Evolutionary conservation across 73 alveolate species (phyloP).

Genomic region (Tetrahymena thermophila): DNA sequence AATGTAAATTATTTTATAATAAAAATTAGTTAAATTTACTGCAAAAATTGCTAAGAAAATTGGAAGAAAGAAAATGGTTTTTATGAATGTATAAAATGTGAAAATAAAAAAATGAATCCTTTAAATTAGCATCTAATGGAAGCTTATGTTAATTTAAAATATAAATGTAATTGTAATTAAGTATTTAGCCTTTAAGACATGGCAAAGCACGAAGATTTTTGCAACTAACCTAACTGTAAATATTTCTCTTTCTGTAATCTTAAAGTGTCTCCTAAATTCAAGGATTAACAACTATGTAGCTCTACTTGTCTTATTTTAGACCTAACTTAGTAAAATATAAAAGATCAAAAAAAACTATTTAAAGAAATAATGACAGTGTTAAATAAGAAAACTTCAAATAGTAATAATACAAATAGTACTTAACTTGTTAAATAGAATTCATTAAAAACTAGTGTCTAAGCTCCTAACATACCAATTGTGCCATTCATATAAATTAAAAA

Average conservation of each 20-base stretch:
- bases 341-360: constrained; percentile 45
- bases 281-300: constrained; percentile 28
- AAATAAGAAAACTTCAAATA: constrained; percentile 25
- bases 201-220: constrained; percentile 44
- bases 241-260: constrained; percentile 40
- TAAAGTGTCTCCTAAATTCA: constrained; percentile 29
- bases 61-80: constrained; percentile 49
- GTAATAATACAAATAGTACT: neutral
- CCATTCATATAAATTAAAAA: constrained; percentile 46
- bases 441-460: constrained; percentile 5
- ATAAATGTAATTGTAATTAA: constrained; percentile 45
- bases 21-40: constrained; percentile 45
- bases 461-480: constrained; percentile 41
- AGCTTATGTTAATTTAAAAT: constrained; percentile 44
- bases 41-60: constrained; percentile 46
- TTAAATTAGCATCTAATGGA: constrained; percentile 44
- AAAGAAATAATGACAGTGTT: constrained; percentile 30
- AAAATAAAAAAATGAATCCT: constrained; percentile 42
- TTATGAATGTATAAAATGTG: constrained; percentile 40
- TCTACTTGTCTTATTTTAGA: constrained; percentile 43
- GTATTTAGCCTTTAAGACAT: constrained; percentile 50
- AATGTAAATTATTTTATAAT: constrained; percentile 20
- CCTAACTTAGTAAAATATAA: constrained; percentile 48
- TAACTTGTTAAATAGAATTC: neutral
- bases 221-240: constrained; percentile 58